These are phyloP conservation scores for Aspergillus costaricaensis DNA, from an alignment of 2,329 filamentous ascomycete genomes.

Conservation along the genomic window DNA sequence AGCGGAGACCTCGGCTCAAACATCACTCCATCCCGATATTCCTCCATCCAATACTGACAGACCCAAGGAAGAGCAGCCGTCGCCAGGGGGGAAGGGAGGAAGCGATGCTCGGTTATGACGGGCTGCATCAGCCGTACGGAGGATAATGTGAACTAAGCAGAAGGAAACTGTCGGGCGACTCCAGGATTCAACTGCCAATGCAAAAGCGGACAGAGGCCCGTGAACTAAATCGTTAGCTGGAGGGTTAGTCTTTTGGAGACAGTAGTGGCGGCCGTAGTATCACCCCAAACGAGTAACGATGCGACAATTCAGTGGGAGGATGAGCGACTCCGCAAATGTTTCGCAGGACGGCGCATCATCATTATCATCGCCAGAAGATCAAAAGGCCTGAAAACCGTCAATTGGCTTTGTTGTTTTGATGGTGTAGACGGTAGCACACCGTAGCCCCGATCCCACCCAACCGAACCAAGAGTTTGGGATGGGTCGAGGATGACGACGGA, in stretches of 20 bases:
- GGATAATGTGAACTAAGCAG: not conserved
- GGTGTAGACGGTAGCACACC: not conserved
- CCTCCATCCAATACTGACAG: not conserved
- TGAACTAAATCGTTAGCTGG: constrained; percentile 22
- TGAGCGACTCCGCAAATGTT: not conserved
- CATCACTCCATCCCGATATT: not conserved
- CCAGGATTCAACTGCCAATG: not conserved
- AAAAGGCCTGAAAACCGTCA: too few species aligned
- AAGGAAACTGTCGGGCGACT: not conserved
- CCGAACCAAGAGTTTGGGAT: not conserved
- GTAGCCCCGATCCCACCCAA: not conserved
- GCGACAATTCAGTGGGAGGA: constrained; percentile 1
- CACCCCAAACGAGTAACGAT: constrained; percentile 24
- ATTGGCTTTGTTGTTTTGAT: not conserved
- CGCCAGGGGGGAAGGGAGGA: not conserved
- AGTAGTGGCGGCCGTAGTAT: constrained; percentile 2
- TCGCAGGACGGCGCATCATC: too few species aligned
- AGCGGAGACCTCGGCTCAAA: constrained; percentile 17
- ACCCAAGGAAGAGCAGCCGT: not conserved
- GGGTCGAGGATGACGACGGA: not conserved
- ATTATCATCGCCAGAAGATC: too few species aligned
- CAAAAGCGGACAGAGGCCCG: constrained; percentile 17
- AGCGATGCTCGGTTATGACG: not conserved
- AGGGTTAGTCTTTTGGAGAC: constrained; percentile 21
- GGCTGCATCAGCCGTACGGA: not conserved